Percentiles rank a stretch among this genome's conserved stretches.
Evolutionary conservation across 2,329 filamentous ascomycete species (phyloP).

Genomic region (Cercospora sp.): DNA sequence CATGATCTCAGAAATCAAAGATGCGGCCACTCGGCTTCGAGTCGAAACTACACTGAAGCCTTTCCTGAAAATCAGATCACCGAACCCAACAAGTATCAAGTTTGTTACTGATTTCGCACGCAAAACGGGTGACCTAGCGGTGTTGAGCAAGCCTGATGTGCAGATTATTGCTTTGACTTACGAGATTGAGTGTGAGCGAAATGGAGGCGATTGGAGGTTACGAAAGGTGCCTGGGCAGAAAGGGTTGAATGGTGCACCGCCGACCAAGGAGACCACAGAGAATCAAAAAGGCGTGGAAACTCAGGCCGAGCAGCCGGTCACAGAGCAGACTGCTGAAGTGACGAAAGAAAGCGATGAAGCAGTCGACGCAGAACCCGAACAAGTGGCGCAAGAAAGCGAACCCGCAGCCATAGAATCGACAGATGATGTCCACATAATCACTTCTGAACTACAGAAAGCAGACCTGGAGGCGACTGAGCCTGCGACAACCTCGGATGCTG

Average conservation of each 20-base stretch:
- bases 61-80: constrained; percentile 76
- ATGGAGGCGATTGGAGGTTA: constrained; percentile 85
- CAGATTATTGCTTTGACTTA: constrained; percentile 88
- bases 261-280: constrained; percentile 41
- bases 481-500: constrained; percentile 28
- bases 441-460: constrained; percentile 16
- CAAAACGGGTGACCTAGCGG: constrained; percentile 83
- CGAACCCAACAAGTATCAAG: constrained; percentile 73
- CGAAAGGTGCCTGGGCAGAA: constrained; percentile 79
- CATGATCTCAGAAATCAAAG: constrained; percentile 83
- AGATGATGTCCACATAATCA: constrained; percentile 15
- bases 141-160: constrained; percentile 85
- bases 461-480: constrained; percentile 23
- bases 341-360: background rate
- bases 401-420: background rate
- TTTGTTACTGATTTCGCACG: constrained; percentile 82
- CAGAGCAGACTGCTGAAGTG: constrained; percentile 1
- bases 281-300: background rate
- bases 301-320: constrained; percentile 9
- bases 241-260: constrained; percentile 68
- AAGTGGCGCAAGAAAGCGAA: background rate
- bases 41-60: constrained; percentile 83
- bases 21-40: constrained; percentile 75
- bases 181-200: constrained; percentile 88
- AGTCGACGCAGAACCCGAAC: background rate